phyloP scores from a whole-genome alignment of 2,329 filamentous ascomycete species.

The Exophiala sp. region DNA sequence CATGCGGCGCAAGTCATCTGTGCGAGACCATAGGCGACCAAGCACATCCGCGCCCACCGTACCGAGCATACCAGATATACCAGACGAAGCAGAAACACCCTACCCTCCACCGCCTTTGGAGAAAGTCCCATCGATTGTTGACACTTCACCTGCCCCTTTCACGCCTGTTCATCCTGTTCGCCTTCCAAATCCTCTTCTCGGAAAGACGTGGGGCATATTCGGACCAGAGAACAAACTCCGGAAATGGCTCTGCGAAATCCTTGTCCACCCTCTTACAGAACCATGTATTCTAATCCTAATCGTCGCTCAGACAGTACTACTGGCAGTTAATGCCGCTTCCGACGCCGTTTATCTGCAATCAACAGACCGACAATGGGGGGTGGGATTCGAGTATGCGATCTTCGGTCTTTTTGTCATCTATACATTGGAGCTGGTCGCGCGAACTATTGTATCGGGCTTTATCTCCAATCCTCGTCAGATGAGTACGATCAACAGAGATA shows the following conservation, averaged over 20 bases:
- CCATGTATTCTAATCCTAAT: slow-evolving; percentile 84
- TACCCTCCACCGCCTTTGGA: slow-evolving; percentile 34
- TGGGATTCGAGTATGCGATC: slow-evolving; percentile 71
- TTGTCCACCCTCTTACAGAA: slow-evolving; percentile 84
- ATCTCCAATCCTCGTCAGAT: slow-evolving; percentile 88
- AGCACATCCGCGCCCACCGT: slow-evolving; percentile 16
- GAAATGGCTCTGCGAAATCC: slow-evolving; percentile 70
- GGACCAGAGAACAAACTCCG: slow-evolving; percentile 72
- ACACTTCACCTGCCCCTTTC: slow-evolving; percentile 12
- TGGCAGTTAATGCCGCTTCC: slow-evolving; percentile 73
- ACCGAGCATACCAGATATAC: slow-evolving; percentile 7
- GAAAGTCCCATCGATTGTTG: slow-evolving; percentile 33
- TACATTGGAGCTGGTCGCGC: slow-evolving; percentile 76
- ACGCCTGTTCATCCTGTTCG: slow-evolving; percentile 9
- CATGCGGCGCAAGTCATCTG: slow-evolving; percentile 55
- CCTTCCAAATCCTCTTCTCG: slow-evolving; percentile 70
- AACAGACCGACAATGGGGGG: slow-evolving; percentile 64
- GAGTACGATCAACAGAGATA: slow-evolving; percentile 78
- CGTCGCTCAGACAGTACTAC: slow-evolving; percentile 78
- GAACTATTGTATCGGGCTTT: slow-evolving; percentile 89
- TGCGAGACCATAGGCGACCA: slow-evolving; percentile 20
- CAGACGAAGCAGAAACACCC: slow-evolving; percentile 18
- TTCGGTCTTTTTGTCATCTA: slow-evolving; percentile 84
- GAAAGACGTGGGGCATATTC: slow-evolving; percentile 82
- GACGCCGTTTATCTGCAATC: slow-evolving; percentile 64